Percentiles rank a stretch among this genome's conserved stretches.
phyloP scores from a whole-genome alignment of 768 basidiomycete genomes.

The Boletales sp. region DNA sequence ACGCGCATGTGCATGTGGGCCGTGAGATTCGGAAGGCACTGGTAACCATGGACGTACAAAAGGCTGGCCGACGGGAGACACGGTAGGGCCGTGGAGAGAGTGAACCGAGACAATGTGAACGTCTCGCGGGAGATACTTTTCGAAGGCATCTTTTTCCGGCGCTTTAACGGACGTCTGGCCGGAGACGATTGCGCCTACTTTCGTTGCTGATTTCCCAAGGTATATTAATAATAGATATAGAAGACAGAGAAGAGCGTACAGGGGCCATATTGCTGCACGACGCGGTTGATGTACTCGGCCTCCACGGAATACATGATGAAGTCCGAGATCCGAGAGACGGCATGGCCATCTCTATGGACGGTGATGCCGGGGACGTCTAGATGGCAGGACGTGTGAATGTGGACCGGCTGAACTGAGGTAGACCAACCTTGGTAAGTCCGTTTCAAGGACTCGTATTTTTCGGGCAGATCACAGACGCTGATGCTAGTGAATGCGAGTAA shows the following conservation, averaged over 20 bases:
- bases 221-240: neutral
- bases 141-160: slow-evolving; percentile 88
- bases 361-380: slow-evolving; percentile 58
- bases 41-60: slow-evolving; percentile 49
- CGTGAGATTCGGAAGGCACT: neutral
- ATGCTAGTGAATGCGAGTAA: slow-evolving; percentile 48
- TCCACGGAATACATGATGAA: slow-evolving; percentile 96
- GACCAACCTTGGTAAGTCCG: slow-evolving; percentile 55
- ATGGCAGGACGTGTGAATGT: slow-evolving; percentile 9
- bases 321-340: slow-evolving; percentile 85
- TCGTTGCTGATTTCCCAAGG: slow-evolving; percentile 60
- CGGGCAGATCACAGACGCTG: slow-evolving; percentile 82
- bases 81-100: slow-evolving; percentile 90
- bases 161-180: slow-evolving; percentile 98
- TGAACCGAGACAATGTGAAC: slow-evolving; percentile 90
- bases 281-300: slow-evolving; percentile 77
- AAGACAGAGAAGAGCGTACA: slow-evolving; percentile 48
- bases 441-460: slow-evolving; percentile 62
- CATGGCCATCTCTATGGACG: slow-evolving; percentile 77
- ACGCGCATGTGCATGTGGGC: neutral
- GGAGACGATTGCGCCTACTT: slow-evolving; percentile 85
- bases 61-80: slow-evolving; percentile 86
- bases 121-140: slow-evolving; percentile 80
- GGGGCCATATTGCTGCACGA: slow-evolving; percentile 90
- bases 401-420: neutral